phyloP scores from a whole-genome alignment of 1,284 basidiomycete genomes.

The Cystobasidium slooffiae region DNA sequence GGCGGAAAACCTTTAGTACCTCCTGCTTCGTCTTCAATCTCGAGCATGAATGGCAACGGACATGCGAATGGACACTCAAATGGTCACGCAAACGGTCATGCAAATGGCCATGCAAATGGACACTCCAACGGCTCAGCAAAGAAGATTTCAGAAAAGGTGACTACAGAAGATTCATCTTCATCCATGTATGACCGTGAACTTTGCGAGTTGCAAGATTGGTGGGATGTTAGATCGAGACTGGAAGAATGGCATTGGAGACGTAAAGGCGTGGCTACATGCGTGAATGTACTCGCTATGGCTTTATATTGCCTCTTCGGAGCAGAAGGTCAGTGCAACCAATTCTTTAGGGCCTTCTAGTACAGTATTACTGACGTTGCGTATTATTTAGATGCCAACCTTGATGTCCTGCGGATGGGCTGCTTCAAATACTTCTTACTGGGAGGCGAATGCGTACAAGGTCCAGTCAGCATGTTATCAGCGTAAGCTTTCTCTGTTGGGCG shows the following conservation, averaged over 20 bases:
- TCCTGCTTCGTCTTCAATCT: not conserved
- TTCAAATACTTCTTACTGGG: slow-evolving; percentile 97
- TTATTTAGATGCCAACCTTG: slow-evolving; percentile 70
- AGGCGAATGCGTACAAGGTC: slow-evolving; percentile 84
- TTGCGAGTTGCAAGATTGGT: slow-evolving; percentile 66
- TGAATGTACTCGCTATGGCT: slow-evolving; percentile 88
- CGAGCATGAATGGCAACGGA: slow-evolving; percentile 1
- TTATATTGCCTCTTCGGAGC: slow-evolving; percentile 87
- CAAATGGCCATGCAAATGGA: not conserved
- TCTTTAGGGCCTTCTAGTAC: not conserved
- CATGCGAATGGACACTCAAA: slow-evolving; percentile 12
- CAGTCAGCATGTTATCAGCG: slow-evolving; percentile 84
- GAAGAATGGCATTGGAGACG: slow-evolving; percentile 81
- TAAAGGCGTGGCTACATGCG: slow-evolving; percentile 77
- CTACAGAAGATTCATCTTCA: not conserved
- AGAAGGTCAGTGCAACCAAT: slow-evolving; percentile 67
- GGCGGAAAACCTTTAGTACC: slow-evolving; percentile 40
- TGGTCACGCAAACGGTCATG: not conserved
- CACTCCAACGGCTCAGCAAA: not conserved
- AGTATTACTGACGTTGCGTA: slow-evolving; percentile 2
- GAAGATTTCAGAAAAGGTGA: not conserved
- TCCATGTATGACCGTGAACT: slow-evolving; percentile 41
- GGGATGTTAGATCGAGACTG: slow-evolving; percentile 64
- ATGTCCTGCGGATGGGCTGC: slow-evolving; percentile 87
- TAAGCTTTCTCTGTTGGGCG: too few species aligned